Percentiles rank a stretch among this genome's conserved stretches.
phyloP scores from a whole-genome alignment of 1,284 basidiomycete species.

The Rhodotorula sp. region DNA sequence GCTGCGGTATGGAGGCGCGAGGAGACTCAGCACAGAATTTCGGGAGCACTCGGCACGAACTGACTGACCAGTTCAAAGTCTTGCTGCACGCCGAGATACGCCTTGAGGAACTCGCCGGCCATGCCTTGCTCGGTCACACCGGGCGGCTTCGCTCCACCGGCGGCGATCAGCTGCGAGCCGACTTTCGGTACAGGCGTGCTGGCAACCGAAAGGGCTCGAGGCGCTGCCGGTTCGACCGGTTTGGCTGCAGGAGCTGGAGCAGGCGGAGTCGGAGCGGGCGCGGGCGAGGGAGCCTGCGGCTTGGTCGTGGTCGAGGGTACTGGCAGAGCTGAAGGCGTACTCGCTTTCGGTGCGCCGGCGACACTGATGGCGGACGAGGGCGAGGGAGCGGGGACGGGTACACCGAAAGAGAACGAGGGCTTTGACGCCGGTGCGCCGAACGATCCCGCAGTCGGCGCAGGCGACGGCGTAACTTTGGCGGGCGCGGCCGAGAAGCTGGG shows the following conservation, averaged over 20 bases:
- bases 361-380: too few relatives aligned
- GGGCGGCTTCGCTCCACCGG: conserved; percentile 14
- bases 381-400: conserved; percentile 6
- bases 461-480: background rate
- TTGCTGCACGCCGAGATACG: conserved; percentile 49
- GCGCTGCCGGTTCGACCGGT: conserved; percentile 3
- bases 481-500: background rate
- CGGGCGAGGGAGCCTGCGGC: conserved; percentile 1
- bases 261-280: conserved; percentile 15
- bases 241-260: conserved; percentile 4
- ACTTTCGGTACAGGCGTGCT: conserved; percentile 32
- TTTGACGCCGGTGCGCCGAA: background rate
- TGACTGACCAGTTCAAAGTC: conserved; percentile 48
- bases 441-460: background rate
- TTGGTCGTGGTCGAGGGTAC: conserved; percentile 4
- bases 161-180: conserved; percentile 15
- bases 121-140: conserved; percentile 44
- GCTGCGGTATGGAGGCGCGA: conserved; percentile 29
- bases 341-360: background rate
- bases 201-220: conserved; percentile 18
- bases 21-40: conserved; percentile 32
- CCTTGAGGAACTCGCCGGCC: conserved; percentile 45
- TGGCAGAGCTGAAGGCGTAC: background rate
- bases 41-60: too few relatives aligned
- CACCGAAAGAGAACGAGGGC: conserved; percentile 26